phyloP scores from a whole-genome alignment of 2,329 filamentous ascomycete species.

The Ophiostoma perfectum region DNA sequence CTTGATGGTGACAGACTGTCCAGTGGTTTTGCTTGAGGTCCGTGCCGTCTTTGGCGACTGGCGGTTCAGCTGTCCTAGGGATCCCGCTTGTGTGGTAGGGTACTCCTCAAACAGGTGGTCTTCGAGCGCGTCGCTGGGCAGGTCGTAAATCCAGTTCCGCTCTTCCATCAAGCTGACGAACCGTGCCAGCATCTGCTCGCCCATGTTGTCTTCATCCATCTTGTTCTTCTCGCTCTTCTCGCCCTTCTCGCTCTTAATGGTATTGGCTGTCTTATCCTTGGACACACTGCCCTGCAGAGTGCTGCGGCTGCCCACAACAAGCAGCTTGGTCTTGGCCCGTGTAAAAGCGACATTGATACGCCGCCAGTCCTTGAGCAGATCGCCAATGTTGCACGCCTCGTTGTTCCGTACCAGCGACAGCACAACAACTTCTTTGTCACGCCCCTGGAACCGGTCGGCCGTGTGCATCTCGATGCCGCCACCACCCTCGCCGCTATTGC shows the following conservation, averaged over 20 bases:
- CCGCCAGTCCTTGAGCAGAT: slow-evolving; percentile 84
- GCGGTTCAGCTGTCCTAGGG: slow-evolving; percentile 13
- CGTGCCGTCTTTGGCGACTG: slow-evolving; percentile 9
- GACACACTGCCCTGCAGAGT: slow-evolving; percentile 52
- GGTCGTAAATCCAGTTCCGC: slow-evolving; percentile 72
- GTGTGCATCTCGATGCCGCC: slow-evolving; percentile 87
- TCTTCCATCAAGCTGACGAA: slow-evolving; percentile 74
- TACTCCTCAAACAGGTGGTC: slow-evolving; percentile 62
- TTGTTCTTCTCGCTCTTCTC: slow-evolving; percentile 36
- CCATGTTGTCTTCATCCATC: slow-evolving; percentile 41
- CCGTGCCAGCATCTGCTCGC: slow-evolving; percentile 65
- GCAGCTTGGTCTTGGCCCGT: slow-evolving; percentile 81
- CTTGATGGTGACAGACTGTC: background rate
- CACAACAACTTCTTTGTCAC: slow-evolving; percentile 90
- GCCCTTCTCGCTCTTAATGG: slow-evolving; percentile 44
- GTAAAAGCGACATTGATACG: slow-evolving; percentile 95
- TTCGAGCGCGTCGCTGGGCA: slow-evolving; percentile 59
- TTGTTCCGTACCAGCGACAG: slow-evolving; percentile 86
- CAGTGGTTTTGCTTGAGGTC: background rate
- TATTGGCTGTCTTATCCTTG: slow-evolving; percentile 41
- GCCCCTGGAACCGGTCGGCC: slow-evolving; percentile 91
- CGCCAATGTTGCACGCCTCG: slow-evolving; percentile 74
- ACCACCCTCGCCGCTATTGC: background rate
- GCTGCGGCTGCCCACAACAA: slow-evolving; percentile 75
- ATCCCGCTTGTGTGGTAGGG: slow-evolving; percentile 18